Percentiles rank a stretch among this genome's conserved stretches.
phyloP scores from a whole-genome alignment of 306 rosid genomes.

The Cucurbita moschata region DNA sequence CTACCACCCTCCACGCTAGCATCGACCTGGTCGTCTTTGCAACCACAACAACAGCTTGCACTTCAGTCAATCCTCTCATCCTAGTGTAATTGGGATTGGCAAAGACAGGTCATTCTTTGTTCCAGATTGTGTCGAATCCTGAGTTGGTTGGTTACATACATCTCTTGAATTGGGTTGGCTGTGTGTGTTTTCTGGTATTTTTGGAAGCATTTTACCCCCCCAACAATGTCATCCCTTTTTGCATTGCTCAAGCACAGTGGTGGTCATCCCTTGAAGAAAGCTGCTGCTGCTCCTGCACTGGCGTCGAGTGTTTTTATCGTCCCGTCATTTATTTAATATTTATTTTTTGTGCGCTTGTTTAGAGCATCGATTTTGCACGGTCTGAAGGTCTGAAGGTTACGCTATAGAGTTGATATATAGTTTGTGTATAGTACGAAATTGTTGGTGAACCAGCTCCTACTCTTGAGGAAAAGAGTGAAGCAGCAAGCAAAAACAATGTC shows the following conservation, averaged over 20 bases:
- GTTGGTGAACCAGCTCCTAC: background rate
- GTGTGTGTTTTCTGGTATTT: background rate
- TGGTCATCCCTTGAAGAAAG: constrained; percentile 1
- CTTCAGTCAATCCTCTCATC: constrained; percentile 74
- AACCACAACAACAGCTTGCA: constrained; percentile 94
- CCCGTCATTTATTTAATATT: background rate
- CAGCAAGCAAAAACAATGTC: background rate
- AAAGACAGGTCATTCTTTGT: background rate
- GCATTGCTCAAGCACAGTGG: background rate
- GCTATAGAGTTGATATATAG: background rate
- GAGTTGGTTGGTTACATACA: background rate
- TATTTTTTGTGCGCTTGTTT: constrained; percentile 1
- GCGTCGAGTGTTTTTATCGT: background rate
- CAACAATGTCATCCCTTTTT: background rate
- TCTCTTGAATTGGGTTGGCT: background rate
- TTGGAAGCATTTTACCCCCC: background rate
- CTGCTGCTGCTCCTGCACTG: background rate
- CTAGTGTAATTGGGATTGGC: background rate
- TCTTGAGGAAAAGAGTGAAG: background rate
- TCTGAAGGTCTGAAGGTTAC: background rate
- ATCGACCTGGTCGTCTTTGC: constrained; percentile 91
- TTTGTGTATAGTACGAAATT: constrained; percentile 1
- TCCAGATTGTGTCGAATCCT: constrained; percentile 1
- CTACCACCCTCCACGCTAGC: constrained; percentile 81
- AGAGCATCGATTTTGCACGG: constrained; percentile 10